A percentile compares a stretch with the other conserved stretches of the same genome.
These are phyloP conservation scores for Venturia pyrina DNA, from an alignment of 2,329 filamentous ascomycete species.

Conservation along the genomic window DNA sequence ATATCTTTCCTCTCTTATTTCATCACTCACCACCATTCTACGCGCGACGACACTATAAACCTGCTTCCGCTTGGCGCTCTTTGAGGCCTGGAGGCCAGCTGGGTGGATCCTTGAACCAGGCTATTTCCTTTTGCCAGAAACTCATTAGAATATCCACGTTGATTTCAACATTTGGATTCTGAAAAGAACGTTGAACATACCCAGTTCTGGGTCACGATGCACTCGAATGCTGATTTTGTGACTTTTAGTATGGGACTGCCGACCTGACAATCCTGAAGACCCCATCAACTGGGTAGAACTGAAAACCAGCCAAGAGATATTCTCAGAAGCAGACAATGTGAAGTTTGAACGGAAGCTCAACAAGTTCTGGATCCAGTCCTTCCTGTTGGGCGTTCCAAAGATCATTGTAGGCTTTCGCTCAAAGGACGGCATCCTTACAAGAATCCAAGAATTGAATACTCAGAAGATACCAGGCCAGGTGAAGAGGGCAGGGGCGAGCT, in stretches of 20 bases:
- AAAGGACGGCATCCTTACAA: constrained; percentile 58
- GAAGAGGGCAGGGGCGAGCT: constrained; percentile 54
- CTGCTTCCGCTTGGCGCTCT: neutral
- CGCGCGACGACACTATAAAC: neutral
- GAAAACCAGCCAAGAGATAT: constrained; percentile 56
- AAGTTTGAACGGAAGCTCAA: constrained; percentile 84
- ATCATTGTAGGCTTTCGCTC: constrained; percentile 85
- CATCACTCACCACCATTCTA: neutral
- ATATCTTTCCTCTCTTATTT: neutral
- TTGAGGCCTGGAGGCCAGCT: neutral
- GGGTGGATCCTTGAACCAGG: neutral
- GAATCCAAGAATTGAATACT: constrained; percentile 71
- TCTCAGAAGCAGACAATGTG: constrained; percentile 54
- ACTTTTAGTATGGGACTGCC: constrained; percentile 63
- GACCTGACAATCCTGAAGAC: constrained; percentile 62
- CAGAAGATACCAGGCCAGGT: constrained; percentile 68
- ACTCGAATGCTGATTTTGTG: constrained; percentile 3
- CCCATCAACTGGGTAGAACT: constrained; percentile 89
- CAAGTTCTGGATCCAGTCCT: constrained; percentile 96
- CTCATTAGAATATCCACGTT: neutral
- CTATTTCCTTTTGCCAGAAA: neutral
- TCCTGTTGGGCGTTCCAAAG: constrained; percentile 82
- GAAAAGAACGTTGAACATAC: neutral
- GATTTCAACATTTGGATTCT: neutral
- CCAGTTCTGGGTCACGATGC: neutral